Conservation (phyloP, 257 asterid species). For the Solanum acaule region DNA sequence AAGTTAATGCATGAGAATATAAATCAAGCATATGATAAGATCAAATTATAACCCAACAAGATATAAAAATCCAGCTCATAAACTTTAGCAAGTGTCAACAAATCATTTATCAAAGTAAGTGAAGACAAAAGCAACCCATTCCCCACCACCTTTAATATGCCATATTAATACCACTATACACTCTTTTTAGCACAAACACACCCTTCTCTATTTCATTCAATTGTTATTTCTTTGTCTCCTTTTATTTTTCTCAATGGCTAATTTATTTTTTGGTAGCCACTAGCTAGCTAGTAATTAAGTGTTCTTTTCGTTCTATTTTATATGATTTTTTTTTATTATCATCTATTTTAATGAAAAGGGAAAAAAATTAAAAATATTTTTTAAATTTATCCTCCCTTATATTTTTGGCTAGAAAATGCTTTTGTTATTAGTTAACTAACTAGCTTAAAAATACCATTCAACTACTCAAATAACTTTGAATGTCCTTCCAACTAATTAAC, state of each 20-base stretch:
- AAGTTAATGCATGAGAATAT: background rate
- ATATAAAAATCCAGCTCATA: slow-evolving; percentile 6
- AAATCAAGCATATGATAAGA: background rate
- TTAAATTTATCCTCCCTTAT: background rate
- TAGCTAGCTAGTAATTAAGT: no score
- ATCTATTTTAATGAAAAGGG: background rate
- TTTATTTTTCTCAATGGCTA: background rate
- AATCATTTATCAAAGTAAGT: background rate
- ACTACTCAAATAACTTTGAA: background rate
- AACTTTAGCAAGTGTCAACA: slow-evolving; percentile 16
- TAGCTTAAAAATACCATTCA: background rate
- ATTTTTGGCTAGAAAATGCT: background rate
- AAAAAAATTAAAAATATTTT: background rate
- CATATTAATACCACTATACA: background rate
- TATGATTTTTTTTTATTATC: background rate
- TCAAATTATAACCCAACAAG: background rate
- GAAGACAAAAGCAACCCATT: background rate
- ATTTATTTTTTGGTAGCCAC: background rate
- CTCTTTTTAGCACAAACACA: background rate
- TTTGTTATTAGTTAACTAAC: background rate
- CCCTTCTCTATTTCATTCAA: background rate
- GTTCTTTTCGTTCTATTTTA: background rate
- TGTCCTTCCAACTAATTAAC: background rate
- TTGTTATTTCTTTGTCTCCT: background rate
- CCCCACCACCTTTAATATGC: background rate